Conservation (phyloP, 1,284 basidiomycete species). For the Tremellales sp. region DNA sequence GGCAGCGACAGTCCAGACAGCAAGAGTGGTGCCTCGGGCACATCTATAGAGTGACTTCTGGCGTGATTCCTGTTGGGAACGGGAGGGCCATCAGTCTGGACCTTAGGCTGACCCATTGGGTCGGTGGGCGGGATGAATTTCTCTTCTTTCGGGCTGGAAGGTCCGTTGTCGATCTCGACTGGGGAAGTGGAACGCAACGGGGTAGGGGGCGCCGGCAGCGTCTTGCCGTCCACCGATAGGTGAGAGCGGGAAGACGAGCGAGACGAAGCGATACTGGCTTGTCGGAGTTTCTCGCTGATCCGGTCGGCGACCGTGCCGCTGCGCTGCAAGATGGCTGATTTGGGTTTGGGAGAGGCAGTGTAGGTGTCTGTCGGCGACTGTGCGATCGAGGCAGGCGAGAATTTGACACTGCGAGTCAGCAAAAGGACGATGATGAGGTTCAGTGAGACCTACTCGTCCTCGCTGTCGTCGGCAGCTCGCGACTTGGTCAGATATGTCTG, state of each 20-base stretch:
- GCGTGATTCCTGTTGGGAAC: constrained; percentile 8
- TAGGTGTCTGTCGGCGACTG: constrained; percentile 61
- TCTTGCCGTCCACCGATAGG: constrained; percentile 31
- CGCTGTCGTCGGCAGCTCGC: constrained; percentile 76
- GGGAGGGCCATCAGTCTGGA: constrained; percentile 15
- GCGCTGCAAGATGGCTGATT: constrained; percentile 25
- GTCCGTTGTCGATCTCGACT: constrained; percentile 11
- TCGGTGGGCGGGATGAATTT: constrained; percentile 41
- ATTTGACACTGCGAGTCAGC: constrained; percentile 61
- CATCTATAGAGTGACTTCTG: background rate
- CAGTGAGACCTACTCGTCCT: constrained; percentile 68
- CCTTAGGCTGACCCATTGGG: constrained; percentile 31
- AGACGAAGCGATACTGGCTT: constrained; percentile 24
- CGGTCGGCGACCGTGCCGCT: constrained; percentile 47
- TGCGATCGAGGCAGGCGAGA: constrained; percentile 59
- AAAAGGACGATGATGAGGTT: background rate
- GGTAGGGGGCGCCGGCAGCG: constrained; percentile 26
- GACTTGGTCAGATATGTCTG: constrained; percentile 71
- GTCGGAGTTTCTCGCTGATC: constrained; percentile 46
- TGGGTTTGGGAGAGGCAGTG: constrained; percentile 66
- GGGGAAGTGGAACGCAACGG: constrained; percentile 14
- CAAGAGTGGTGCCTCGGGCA: constrained; percentile 56
- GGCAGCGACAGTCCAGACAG: constrained; percentile 68
- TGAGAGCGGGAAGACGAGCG: constrained; percentile 5
- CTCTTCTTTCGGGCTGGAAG: constrained; percentile 35